These are phyloP conservation scores for Cyclostephanos invisitatus DNA, from an alignment of 108 stramenopile genomes.

Conservation along the genomic window DNA sequence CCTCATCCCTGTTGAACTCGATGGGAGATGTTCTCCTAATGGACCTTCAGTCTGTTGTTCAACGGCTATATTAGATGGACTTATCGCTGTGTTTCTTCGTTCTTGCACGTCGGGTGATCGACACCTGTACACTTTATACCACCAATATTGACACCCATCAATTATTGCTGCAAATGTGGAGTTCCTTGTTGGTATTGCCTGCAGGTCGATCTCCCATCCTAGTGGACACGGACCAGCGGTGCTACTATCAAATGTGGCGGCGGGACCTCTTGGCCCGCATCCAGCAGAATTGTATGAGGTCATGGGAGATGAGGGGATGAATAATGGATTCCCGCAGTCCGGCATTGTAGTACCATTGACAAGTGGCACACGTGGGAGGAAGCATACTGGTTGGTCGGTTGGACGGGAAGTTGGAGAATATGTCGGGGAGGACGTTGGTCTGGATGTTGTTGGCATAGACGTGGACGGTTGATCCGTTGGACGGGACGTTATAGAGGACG, in stretches of 20 bases:
- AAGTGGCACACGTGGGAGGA: too few relatives aligned
- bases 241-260: not conserved
- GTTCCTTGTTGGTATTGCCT: too few relatives aligned
- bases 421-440: too few relatives aligned
- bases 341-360: too few relatives aligned
- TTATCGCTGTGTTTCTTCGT: too few relatives aligned
- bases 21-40: not conserved
- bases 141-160: conserved; percentile 8
- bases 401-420: too few relatives aligned
- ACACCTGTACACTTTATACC: conserved; percentile 2
- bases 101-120: not conserved
- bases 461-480: not conserved
- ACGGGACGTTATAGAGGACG: too few relatives aligned
- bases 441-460: not conserved
- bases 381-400: too few relatives aligned
- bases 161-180: not conserved
- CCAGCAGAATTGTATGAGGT: not conserved
- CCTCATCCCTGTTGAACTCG: not conserved
- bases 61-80: not conserved
- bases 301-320: not conserved
- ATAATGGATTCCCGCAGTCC: not conserved
- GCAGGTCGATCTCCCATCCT: too few relatives aligned
- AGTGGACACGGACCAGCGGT: too few relatives aligned
- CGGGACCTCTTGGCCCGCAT: conserved; percentile 1
- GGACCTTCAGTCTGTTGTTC: not conserved